Percentiles rank a stretch among this genome's conserved stretches.
Evolutionary conservation across 2,329 filamentous ascomycete species (phyloP).

Genomic region (Whalleya microplaca): DNA sequence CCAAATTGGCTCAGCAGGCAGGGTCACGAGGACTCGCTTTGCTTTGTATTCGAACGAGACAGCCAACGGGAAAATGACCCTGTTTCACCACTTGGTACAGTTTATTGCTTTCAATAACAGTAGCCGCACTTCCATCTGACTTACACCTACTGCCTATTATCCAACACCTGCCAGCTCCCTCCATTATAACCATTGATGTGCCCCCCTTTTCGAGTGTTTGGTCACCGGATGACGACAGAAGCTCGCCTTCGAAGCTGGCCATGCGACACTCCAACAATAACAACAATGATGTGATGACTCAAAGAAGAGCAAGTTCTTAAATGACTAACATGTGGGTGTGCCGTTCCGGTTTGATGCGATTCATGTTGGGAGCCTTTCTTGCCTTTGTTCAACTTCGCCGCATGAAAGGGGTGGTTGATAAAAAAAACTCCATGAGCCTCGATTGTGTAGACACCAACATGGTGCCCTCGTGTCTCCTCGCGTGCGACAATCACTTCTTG

Average conservation of each 20-base stretch:
- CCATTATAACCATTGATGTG: conserved; percentile 4
- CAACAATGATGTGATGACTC: not conserved
- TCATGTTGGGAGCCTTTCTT: not conserved
- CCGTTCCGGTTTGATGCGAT: not conserved
- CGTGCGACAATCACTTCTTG: conserved; percentile 17
- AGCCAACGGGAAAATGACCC: conserved; percentile 8
- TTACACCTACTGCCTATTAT: conserved; percentile 9
- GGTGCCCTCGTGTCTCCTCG: conserved; percentile 10
- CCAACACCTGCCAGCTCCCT: conserved; percentile 8
- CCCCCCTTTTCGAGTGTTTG: conserved; percentile 10
- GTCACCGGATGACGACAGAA: conserved; percentile 16
- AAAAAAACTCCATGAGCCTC: not conserved
- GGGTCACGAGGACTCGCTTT: conserved; percentile 18
- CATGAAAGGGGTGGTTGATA: conserved; percentile 1
- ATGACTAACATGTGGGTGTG: not conserved
- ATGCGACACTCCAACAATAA: conserved; percentile 8
- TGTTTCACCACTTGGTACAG: not conserved
- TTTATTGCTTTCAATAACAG: conserved; percentile 4
- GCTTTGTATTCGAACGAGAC: not conserved
- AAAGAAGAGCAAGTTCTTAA: conserved; percentile 5
- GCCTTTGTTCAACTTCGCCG: conserved; percentile 4
- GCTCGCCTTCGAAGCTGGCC: conserved; percentile 12
- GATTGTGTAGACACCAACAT: conserved; percentile 4
- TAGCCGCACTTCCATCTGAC: not conserved
- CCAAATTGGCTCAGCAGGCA: not conserved